Percentiles rank a stretch among this genome's conserved stretches.
phyloP scores from a whole-genome alignment of 1,284 basidiomycete genomes.

The Ceratobasidium sp. region DNA sequence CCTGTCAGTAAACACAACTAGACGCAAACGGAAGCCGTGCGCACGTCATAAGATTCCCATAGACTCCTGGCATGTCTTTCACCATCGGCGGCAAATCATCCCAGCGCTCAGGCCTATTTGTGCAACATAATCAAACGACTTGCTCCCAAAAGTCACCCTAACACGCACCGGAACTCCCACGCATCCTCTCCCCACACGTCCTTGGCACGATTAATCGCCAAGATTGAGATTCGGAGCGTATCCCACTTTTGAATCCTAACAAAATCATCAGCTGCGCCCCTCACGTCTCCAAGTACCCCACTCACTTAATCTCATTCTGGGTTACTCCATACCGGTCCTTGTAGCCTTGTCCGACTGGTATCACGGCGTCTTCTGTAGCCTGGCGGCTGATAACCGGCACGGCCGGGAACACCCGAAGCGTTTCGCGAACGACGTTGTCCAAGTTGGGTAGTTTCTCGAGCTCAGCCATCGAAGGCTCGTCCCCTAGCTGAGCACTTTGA shows the following conservation, averaged over 20 bases:
- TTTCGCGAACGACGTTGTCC: constrained; percentile 47
- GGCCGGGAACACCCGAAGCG: constrained; percentile 36
- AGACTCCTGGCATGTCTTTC: constrained; percentile 47
- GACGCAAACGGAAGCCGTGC: not conserved
- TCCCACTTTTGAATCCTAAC: constrained; percentile 44
- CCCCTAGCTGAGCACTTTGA: constrained; percentile 50
- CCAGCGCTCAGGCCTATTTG: constrained; percentile 48
- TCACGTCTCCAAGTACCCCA: not conserved
- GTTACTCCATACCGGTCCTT: constrained; percentile 45
- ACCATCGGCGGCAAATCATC: constrained; percentile 31
- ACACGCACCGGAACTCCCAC: constrained; percentile 44
- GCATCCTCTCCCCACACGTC: not conserved
- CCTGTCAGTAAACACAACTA: not conserved
- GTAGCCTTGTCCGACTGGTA: constrained; percentile 45
- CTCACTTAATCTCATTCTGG: constrained; percentile 46
- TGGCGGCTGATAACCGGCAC: constrained; percentile 32
- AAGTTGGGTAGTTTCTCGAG: constrained; percentile 47
- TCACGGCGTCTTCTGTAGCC: constrained; percentile 44
- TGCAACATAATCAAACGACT: not conserved
- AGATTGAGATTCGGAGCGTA: constrained; percentile 34
- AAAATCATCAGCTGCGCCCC: not conserved
- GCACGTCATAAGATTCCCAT: constrained; percentile 41
- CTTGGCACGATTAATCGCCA: not conserved
- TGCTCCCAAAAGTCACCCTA: too few relatives aligned
- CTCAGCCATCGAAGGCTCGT: constrained; percentile 48